A percentile compares a stretch with the other conserved stretches of the same genome.
Conservation (phyloP, 2,329 filamentous ascomycete genomes). For the Pestalotiopsis fici region DNA sequence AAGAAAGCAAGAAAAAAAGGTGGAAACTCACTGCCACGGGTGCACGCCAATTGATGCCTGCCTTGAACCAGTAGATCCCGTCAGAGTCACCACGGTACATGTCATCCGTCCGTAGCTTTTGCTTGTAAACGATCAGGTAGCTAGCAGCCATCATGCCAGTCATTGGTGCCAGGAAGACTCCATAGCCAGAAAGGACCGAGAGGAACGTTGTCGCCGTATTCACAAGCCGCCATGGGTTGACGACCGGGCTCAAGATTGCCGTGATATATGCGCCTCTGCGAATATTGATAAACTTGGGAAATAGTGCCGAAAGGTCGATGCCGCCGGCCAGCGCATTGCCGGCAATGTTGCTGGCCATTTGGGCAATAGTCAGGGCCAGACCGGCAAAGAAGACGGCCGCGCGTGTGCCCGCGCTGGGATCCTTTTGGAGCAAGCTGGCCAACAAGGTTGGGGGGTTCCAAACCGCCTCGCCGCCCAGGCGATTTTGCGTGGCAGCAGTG, state of each 20-base stretch:
- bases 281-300: conserved; percentile 7
- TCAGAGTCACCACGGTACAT: conserved; percentile 30
- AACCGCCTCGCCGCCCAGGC: conserved; percentile 11
- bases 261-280: conserved; percentile 5
- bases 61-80: conserved; percentile 41
- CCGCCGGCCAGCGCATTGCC: conserved; percentile 23
- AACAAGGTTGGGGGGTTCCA: conserved; percentile 15
- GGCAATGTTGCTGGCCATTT: conserved; percentile 26
- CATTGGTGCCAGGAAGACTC: conserved; percentile 8
- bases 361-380: conserved; percentile 23
- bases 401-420: conserved; percentile 20
- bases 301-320: not conserved
- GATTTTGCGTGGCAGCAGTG: conserved; percentile 27
- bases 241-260: not conserved
- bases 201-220: conserved; percentile 6
- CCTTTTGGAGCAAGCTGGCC: conserved; percentile 19
- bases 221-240: conserved; percentile 10
- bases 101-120: conserved; percentile 34
- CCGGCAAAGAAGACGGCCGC: conserved; percentile 18
- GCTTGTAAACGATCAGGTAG: conserved; percentile 34
- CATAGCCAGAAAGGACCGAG: conserved; percentile 3
- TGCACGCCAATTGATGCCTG: conserved; percentile 42
- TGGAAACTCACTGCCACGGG: conserved; percentile 34
- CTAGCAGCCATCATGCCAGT: conserved; percentile 6
- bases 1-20: not conserved